Evolutionary conservation across 2,329 filamentous ascomycete genomes (phyloP), one percentile per base, ranked within the genome.

Genomic region (Macrophomina phaseolina): DNA sequence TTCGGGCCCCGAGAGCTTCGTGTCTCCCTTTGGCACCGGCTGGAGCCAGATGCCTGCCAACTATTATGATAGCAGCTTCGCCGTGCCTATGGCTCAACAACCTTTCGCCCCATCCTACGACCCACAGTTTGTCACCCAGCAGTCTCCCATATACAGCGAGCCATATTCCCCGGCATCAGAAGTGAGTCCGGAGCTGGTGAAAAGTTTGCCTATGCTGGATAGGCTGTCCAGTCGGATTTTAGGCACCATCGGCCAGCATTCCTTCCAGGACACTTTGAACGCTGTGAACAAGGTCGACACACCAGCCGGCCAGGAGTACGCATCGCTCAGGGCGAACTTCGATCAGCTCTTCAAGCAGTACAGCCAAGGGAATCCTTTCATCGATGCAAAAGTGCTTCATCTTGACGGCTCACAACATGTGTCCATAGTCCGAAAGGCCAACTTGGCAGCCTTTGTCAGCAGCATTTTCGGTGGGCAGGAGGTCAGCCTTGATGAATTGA

Each of bases 381-480:
- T 88, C 3, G 85, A 83, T 23, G 79, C 84, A 4, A 78, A 81
- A n/a, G 81, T 84, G 53, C 76, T 88, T 18, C 86, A 90, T 71
- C 79, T 88, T 48, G 86, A 86, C 67, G 85, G 85, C 53, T 48
- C 32, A 16, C 64, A 56, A 16, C 55, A 66, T 28, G 7, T 56
- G 4, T 30, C 40, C 28, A 48, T 48, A 18, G 85, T 90, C 65
- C 83, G 86, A 65, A 89, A 86, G 73, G 86, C 87, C 48, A 90
- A 90, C 70, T 79, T 89, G 58, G 88, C 88, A 11, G 89, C 87
- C 0, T 90, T 89, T 72, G 84, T 89, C 34, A 87, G 86, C 0
- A 86, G 85, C 68, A 84, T 90, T 32, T 88, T 90, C 71, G 84
- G 83, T n/a, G 85, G 86, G 16, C 85, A 87, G 70, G 86, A 89